Conservation (phyloP, 1,139 yeast genomes). For the Meyerozyma smithsonii region DNA sequence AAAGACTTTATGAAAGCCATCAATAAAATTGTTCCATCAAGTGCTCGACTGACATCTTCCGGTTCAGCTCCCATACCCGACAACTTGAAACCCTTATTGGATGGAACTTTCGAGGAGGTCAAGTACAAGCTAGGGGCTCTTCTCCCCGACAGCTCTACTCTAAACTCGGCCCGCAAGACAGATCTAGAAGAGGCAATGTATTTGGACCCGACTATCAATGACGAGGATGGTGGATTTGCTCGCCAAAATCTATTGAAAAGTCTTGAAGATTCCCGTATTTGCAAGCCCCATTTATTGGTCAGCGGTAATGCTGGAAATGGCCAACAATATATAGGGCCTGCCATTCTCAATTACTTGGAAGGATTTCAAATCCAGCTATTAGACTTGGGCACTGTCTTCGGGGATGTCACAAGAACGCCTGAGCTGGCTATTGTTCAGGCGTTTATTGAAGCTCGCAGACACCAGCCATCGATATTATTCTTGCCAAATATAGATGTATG, state of each 20-base stretch:
- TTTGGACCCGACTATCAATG: slow-evolving; percentile 52
- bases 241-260: slow-evolving; percentile 59
- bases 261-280: slow-evolving; percentile 63
- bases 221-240: slow-evolving; percentile 63
- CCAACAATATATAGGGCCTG: slow-evolving; percentile 81
- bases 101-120: slow-evolving; percentile 43
- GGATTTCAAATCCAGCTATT: slow-evolving; percentile 86
- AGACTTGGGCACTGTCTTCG: slow-evolving; percentile 72
- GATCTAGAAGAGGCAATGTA: slow-evolving; percentile 69
- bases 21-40: slow-evolving; percentile 86
- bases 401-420: slow-evolving; percentile 78
- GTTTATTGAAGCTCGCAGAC: slow-evolving; percentile 83
- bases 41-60: slow-evolving; percentile 77
- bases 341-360: slow-evolving; percentile 76
- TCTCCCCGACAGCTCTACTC: slow-evolving; percentile 51
- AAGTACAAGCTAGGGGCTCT: slow-evolving; percentile 48
- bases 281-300: slow-evolving; percentile 75
- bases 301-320: slow-evolving; percentile 82
- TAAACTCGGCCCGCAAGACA: slow-evolving; percentile 36
- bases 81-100: slow-evolving; percentile 59
- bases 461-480: slow-evolving; percentile 81
- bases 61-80: slow-evolving; percentile 79
- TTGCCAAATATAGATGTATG: slow-evolving; percentile 84
- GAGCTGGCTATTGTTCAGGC: slow-evolving; percentile 84
- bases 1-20: slow-evolving; percentile 84